A percentile compares a stretch with the other conserved stretches of the same genome.
Evolutionary conservation across 345 rosid genomes (phyloP).

Genomic region (Rhodamnia rubescens): DNA sequence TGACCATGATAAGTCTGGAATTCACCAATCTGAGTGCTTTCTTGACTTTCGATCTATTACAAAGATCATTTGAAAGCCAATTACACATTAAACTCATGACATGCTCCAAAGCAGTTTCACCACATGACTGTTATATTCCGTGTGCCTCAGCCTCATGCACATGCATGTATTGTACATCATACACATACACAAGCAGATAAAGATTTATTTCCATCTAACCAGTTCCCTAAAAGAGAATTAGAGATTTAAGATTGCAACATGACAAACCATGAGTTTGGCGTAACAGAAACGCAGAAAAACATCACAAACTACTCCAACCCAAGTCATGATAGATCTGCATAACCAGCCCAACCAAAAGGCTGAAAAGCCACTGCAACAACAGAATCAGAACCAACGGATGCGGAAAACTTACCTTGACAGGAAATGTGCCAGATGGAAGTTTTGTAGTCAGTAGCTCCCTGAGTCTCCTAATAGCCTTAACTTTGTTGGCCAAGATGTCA

Average conservation of each 20-base stretch:
- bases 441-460: conserved; percentile 98
- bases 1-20: background rate
- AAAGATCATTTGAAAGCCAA: background rate
- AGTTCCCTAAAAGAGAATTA: background rate
- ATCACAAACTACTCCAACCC: background rate
- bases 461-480: conserved; percentile 90
- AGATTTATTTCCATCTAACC: background rate
- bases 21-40: background rate
- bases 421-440: conserved; percentile 89
- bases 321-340: background rate
- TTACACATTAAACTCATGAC: background rate
- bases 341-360: background rate
- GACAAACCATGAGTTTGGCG: background rate
- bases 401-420: conserved; percentile 64
- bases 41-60: background rate
- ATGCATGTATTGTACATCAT: background rate
- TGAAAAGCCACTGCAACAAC: background rate
- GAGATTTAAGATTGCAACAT: background rate
- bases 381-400: background rate
- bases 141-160: background rate
- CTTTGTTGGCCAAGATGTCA: conserved; percentile 95
- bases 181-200: background rate
- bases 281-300: background rate
- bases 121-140: background rate
- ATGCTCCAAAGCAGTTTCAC: background rate